Evolutionary conservation across 371 early-diverging fungal species (phyloP).

Genomic region (Blakeslea trispora): DNA sequence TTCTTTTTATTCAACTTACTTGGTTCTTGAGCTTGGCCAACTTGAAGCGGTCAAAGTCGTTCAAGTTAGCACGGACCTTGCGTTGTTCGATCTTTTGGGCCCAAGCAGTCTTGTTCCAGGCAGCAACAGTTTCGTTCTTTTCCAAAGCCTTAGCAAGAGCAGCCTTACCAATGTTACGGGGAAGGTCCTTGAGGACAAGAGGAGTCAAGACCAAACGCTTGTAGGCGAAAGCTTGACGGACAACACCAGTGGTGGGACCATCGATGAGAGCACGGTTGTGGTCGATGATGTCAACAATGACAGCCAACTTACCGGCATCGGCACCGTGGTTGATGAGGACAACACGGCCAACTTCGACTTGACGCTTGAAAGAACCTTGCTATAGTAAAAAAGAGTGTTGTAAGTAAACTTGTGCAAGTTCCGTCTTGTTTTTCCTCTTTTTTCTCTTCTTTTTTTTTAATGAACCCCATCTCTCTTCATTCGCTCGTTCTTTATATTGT

Average conservation of each 20-base stretch:
- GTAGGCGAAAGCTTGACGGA: slow-evolving; percentile 87
- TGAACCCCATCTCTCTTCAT: neutral
- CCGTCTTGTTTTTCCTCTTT: too few relatives aligned
- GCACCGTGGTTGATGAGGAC: slow-evolving; percentile 94
- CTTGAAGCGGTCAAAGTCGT: slow-evolving; percentile 99
- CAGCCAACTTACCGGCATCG: slow-evolving; percentile 95
- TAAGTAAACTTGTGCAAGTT: too few relatives aligned
- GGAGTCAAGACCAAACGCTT: slow-evolving; percentile 89
- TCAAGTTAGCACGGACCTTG: slow-evolving; percentile 73
- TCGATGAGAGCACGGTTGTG: slow-evolving; percentile 97
- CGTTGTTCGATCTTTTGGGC: slow-evolving; percentile 92
- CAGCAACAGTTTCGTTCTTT: slow-evolving; percentile 76
- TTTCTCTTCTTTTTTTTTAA: neutral
- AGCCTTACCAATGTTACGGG: slow-evolving; percentile 81
- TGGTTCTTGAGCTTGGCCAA: slow-evolving; percentile 82
- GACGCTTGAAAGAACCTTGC: slow-evolving; percentile 79
- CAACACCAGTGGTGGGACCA: slow-evolving; percentile 95
- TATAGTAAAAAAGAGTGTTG: slow-evolving; percentile 16
- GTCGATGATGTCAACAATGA: slow-evolving; percentile 98
- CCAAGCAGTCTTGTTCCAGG: slow-evolving; percentile 91
- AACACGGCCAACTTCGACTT: slow-evolving; percentile 98
- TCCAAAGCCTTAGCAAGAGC: slow-evolving; percentile 85
- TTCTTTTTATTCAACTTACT: slow-evolving; percentile 42
- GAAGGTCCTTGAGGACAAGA: slow-evolving; percentile 83
- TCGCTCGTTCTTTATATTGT: neutral